Evolutionary conservation across 2,329 filamentous ascomycete genomes (phyloP).

Genomic region (Talaromyces piceae): DNA sequence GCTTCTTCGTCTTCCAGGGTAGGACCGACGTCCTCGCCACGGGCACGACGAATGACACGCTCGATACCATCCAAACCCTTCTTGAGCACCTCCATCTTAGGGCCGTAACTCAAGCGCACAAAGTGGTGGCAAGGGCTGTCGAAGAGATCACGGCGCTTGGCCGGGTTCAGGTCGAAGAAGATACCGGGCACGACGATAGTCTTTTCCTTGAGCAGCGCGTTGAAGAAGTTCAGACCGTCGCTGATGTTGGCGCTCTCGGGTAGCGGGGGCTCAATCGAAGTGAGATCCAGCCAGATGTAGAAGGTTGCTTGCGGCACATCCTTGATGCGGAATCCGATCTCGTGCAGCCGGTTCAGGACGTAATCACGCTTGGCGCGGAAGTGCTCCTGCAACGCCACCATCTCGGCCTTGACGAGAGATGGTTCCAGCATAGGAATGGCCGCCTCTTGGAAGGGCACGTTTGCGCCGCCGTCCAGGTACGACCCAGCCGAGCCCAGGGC

Average conservation of each 20-base stretch:
- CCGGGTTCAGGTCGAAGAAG: conserved; percentile 95
- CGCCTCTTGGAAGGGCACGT: conserved; percentile 92
- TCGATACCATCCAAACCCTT: conserved; percentile 79
- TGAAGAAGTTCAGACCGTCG: conserved; percentile 94
- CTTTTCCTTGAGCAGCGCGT: conserved; percentile 85
- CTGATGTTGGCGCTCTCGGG: conserved; percentile 61
- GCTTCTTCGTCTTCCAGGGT: conserved; percentile 32
- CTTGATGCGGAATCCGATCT: conserved; percentile 82
- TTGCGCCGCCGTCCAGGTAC: conserved; percentile 90
- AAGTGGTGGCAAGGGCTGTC: conserved; percentile 93
- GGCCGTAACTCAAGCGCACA: conserved; percentile 76
- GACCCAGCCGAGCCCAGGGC: conserved; percentile 88
- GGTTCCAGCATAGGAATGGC: conserved; percentile 92
- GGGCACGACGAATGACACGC: conserved; percentile 56
- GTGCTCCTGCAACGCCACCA: conserved; percentile 80
- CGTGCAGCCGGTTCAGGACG: conserved; percentile 67
- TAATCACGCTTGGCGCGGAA: conserved; percentile 93
- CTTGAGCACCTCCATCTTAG: conserved; percentile 69
- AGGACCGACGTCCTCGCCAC: conserved; percentile 22
- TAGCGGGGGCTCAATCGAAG: conserved; percentile 44
- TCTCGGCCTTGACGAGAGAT: conserved; percentile 68
- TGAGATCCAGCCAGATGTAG: conserved; percentile 72
- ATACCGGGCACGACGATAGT: conserved; percentile 95
- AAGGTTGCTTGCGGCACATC: conserved; percentile 87
- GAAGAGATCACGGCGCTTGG: conserved; percentile 80